Conservation (phyloP, 345 rosid genomes). For the Arabidopsis suecica region DNA sequence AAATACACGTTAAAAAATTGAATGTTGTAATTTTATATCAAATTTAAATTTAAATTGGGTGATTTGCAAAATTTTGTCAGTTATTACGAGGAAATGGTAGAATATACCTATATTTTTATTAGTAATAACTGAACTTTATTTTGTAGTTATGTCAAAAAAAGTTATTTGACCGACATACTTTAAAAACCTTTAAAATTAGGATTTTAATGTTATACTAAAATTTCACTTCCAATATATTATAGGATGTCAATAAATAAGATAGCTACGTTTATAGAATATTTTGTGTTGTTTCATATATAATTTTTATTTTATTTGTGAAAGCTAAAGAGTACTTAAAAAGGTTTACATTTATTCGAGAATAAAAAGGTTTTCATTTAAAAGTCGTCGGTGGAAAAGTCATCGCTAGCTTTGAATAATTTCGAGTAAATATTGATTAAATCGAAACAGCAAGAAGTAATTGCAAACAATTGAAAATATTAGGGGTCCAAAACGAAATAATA, state of each 20-base stretch:
- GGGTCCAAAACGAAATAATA: conserved; percentile 19
- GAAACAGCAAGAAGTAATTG: background rate
- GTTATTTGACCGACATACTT: background rate
- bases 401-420: background rate
- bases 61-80: background rate
- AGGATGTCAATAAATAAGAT: no score
- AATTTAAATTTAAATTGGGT: no score
- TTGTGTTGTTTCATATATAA: background rate
- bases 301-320: background rate
- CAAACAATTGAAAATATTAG: background rate
- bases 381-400: conserved; percentile 27
- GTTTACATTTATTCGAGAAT: no score
- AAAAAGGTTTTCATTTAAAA: background rate
- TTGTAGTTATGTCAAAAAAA: background rate
- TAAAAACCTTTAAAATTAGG: background rate
- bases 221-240: background rate
- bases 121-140: background rate
- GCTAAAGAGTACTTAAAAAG: background rate
- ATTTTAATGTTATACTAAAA: background rate
- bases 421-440: no score
- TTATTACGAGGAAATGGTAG: background rate
- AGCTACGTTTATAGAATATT: background rate
- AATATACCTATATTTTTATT: background rate
- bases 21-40: no score
- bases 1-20: no score